These are phyloP conservation scores for Adansonia madagascariensis DNA, from an alignment of 441 rosid species.

Conservation along the genomic window DNA sequence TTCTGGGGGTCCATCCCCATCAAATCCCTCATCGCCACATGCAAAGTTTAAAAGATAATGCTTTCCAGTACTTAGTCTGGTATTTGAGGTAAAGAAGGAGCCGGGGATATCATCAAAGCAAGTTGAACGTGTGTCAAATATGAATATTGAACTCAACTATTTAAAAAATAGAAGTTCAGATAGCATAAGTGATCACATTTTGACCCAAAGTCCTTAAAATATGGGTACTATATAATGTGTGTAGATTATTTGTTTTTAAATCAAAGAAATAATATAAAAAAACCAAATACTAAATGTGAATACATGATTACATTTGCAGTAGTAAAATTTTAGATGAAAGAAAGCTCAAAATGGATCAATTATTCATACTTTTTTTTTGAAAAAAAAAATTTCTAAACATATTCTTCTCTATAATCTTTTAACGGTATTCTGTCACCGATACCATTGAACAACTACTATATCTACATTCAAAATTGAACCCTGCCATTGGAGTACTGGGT, in stretches of 20 bases:
- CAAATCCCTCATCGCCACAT: not conserved
- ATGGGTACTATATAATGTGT: not conserved
- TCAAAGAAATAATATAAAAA: not conserved
- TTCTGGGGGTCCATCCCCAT: constrained; percentile 12
- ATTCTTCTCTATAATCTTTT: not conserved
- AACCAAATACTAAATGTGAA: not conserved
- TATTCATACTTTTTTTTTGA: not conserved
- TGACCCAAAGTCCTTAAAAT: not conserved
- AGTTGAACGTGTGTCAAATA: not conserved
- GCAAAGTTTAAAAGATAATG: not conserved
- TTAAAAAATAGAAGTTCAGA: not conserved
- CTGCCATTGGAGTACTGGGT: constrained; percentile 1
- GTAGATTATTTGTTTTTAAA: not conserved
- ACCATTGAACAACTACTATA: not conserved
- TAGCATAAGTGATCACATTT: not conserved
- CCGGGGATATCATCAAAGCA: not conserved
- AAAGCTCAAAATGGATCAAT: not conserved
- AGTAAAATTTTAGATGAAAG: not conserved
- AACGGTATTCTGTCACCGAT: not conserved
- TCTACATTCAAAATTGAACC: not conserved
- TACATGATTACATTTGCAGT: not conserved
- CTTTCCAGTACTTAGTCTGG: not conserved
- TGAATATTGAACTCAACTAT: not conserved
- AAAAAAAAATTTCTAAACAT: not conserved
- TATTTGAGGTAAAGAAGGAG: not conserved